A percentile compares a stretch with the other conserved stretches of the same genome.
Conservation (phyloP, 305 asterid species). For the Stenogyne calaminthoides region DNA sequence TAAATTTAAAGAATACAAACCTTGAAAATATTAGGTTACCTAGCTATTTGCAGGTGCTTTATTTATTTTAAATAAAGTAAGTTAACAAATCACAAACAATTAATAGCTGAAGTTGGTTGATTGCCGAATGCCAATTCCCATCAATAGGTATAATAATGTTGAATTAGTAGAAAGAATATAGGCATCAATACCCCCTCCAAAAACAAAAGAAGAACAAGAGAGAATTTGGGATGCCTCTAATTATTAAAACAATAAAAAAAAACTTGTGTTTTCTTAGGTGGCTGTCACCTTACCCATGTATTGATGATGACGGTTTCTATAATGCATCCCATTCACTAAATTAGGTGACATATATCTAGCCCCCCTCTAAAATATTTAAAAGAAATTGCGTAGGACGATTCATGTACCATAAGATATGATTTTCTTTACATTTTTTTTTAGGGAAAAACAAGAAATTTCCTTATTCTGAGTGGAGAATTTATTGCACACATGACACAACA, state of each 20-base stretch:
- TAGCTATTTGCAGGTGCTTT: background rate
- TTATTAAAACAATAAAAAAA: background rate
- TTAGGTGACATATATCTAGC: too few species aligned
- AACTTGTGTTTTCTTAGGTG: background rate
- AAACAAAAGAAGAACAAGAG: background rate
- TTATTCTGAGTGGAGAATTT: too few species aligned
- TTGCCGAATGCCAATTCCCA: background rate
- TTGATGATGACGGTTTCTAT: background rate
- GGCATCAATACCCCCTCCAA: background rate
- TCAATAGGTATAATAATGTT: background rate
- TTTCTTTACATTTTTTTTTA: too few species aligned
- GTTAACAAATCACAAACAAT: background rate
- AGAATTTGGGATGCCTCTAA: background rate
- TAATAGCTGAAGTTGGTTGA: constrained; percentile 6
- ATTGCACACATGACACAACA: too few species aligned
- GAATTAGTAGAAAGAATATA: background rate
- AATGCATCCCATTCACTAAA: background rate
- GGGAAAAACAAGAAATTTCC: too few species aligned
- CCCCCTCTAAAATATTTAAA: too few species aligned
- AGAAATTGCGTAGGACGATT: too few species aligned
- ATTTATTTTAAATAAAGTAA: background rate
- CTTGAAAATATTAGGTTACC: background rate
- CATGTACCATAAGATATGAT: too few species aligned
- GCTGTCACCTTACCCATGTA: background rate
- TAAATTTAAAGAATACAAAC: too few species aligned